phyloP scores from a whole-genome alignment of 345 rosid species.

The Conringia planisiliqua region DNA sequence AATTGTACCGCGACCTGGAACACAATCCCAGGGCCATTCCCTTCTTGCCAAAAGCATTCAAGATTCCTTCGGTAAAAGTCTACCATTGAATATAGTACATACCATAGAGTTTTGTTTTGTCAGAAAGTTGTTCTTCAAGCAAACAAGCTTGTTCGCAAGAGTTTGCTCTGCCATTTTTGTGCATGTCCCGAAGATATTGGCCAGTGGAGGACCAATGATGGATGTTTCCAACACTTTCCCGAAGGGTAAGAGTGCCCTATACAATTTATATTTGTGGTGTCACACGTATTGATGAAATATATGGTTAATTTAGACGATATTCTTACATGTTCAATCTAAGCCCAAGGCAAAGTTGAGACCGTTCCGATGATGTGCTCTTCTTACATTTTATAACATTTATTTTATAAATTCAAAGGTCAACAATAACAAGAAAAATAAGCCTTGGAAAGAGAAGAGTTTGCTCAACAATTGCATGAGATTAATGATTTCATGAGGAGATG shows the following conservation, averaged over 20 bases:
- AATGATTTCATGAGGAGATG: no score
- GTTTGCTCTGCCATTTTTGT: neutral
- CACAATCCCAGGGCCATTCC: slow-evolving; percentile 59
- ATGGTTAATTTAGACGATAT: neutral
- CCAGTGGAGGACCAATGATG: neutral
- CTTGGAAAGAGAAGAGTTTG: neutral
- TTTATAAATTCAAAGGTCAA: neutral
- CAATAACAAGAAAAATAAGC: neutral
- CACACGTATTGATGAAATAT: neutral
- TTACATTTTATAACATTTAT: neutral
- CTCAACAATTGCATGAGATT: neutral
- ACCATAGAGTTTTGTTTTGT: slow-evolving; percentile 24
- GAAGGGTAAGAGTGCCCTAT: neutral
- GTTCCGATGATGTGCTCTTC: neutral
- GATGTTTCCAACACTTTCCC: neutral
- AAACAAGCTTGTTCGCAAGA: slow-evolving; percentile 10
- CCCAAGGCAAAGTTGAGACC: slow-evolving; percentile 1
- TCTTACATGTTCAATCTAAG: slow-evolving; percentile 11
- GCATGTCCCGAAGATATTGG: neutral
- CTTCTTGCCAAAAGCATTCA: slow-evolving; percentile 57
- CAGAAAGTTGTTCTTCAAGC: neutral
- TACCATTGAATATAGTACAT: slow-evolving; percentile 44
- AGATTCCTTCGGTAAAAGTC: slow-evolving; percentile 62
- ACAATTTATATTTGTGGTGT: neutral
- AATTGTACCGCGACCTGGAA: slow-evolving; percentile 56